Percentiles rank a stretch among this genome's conserved stretches.
Conservation (phyloP, 352 stramenopile genomes). For the Globisporangium cylindrosporum region DNA sequence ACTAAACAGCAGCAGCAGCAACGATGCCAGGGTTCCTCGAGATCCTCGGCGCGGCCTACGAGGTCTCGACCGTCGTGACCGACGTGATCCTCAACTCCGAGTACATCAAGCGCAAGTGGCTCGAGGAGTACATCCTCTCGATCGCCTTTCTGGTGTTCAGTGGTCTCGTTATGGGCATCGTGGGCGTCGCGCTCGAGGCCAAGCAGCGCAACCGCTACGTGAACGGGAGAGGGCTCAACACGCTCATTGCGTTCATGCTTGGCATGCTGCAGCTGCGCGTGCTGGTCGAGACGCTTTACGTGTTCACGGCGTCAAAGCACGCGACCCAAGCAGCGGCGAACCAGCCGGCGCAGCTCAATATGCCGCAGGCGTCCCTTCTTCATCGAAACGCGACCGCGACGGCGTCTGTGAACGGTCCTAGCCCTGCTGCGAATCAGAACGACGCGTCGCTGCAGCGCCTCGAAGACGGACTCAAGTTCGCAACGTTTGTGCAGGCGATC, state of each 20-base stretch:
- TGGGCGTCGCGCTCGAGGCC: constrained; percentile 50
- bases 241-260: constrained; percentile 33
- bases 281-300: constrained; percentile 50
- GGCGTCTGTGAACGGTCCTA: constrained; percentile 2
- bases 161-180: constrained; percentile 55
- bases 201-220: constrained; percentile 39
- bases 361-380: background rate
- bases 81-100: constrained; percentile 72
- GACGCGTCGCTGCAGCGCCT: constrained; percentile 22
- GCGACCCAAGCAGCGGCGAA: constrained; percentile 2
- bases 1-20: background rate
- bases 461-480: constrained; percentile 36
- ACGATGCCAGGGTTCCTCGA: constrained; percentile 27
- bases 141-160: constrained; percentile 63
- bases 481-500: constrained; percentile 62
- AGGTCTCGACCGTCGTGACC: constrained; percentile 66
- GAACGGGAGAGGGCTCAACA: constrained; percentile 27
- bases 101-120: constrained; percentile 67
- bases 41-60: constrained; percentile 44
- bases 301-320: constrained; percentile 19
- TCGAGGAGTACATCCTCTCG: constrained; percentile 73
- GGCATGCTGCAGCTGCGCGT: constrained; percentile 64
- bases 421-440: background rate
- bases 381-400: constrained; percentile 1
- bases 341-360: constrained; percentile 9